Evolutionary conservation across 2,329 filamentous ascomycete species (phyloP).

Genomic region (Fonsecaea pedrosoi): DNA sequence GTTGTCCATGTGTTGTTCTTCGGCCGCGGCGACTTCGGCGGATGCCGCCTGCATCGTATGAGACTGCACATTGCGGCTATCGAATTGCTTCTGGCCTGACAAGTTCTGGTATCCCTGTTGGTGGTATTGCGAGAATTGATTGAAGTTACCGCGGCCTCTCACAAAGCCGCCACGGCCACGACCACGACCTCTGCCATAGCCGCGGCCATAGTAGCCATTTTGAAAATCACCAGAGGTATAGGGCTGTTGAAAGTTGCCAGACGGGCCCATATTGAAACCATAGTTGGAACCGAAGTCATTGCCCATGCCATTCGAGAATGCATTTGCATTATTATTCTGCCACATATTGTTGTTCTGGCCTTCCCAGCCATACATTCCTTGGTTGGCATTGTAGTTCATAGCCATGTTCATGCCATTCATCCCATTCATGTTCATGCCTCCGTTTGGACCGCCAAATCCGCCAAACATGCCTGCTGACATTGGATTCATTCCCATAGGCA

Average conservation of each 20-base stretch:
- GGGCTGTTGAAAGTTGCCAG: slow-evolving; percentile 75
- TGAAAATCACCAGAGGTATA: slow-evolving; percentile 68
- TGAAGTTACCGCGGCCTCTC: slow-evolving; percentile 47
- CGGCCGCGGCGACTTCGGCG: slow-evolving; percentile 26
- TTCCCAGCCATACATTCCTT: slow-evolving; percentile 78
- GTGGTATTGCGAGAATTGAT: slow-evolving; percentile 45
- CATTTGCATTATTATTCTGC: slow-evolving; percentile 90
- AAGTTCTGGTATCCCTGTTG: slow-evolving; percentile 38
- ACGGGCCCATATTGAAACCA: slow-evolving; percentile 76
- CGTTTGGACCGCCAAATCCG: slow-evolving; percentile 57
- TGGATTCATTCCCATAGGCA: slow-evolving; percentile 71
- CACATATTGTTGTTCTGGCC: slow-evolving; percentile 74
- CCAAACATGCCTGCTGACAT: slow-evolving; percentile 57
- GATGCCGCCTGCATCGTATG: slow-evolving; percentile 16
- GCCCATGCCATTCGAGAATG: slow-evolving; percentile 74
- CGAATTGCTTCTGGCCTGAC: slow-evolving; percentile 32
- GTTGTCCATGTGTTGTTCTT: slow-evolving; percentile 29
- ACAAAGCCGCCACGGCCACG: slow-evolving; percentile 64
- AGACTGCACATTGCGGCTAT: slow-evolving; percentile 24
- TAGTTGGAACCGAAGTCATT: slow-evolving; percentile 81
- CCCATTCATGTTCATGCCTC: slow-evolving; percentile 93
- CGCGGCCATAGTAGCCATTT: slow-evolving; percentile 74
- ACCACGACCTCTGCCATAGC: slow-evolving; percentile 70
- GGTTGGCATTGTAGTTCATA: slow-evolving; percentile 61
- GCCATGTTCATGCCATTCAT: slow-evolving; percentile 83